A percentile compares a stretch with the other conserved stretches of the same genome.
Conservation (phyloP, 108 stramenopile species). For the Skeletonema potamos region DNA sequence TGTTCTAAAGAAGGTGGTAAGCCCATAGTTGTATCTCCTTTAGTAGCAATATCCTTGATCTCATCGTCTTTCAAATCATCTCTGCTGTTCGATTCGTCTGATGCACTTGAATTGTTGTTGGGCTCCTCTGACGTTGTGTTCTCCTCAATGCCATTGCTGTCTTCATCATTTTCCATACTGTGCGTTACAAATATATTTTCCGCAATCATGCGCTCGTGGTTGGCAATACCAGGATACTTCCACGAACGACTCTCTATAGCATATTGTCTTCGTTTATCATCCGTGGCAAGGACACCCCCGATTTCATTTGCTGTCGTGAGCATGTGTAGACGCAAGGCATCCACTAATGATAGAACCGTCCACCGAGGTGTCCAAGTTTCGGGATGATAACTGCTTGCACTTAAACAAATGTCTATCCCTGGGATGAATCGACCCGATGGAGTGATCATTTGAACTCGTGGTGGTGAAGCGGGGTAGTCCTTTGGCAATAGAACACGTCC, state of each 20-base stretch:
- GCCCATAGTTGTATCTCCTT: neutral
- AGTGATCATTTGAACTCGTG: constrained; percentile 83
- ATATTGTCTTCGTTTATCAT: constrained; percentile 39
- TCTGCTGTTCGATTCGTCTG: no score
- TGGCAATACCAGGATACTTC: constrained; percentile 40
- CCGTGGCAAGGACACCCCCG: constrained; percentile 61
- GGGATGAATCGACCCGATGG: constrained; percentile 81
- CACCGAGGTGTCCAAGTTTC: constrained; percentile 90
- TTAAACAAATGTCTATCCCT: constrained; percentile 79
- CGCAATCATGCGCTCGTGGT: constrained; percentile 49
- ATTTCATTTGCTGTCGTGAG: constrained; percentile 80
- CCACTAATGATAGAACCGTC: constrained; percentile 69
- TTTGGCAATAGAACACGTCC: constrained; percentile 76
- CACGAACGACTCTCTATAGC: constrained; percentile 60
- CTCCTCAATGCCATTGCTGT: neutral
- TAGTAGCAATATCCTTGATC: neutral
- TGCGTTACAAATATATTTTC: constrained; percentile 27
- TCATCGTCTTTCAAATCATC: neutral
- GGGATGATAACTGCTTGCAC: constrained; percentile 83
- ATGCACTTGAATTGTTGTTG: neutral
- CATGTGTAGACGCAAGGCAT: constrained; percentile 84
- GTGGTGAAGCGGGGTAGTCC: constrained; percentile 87
- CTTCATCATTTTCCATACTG: neutral
- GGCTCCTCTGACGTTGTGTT: neutral
- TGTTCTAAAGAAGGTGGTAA: neutral